phyloP scores from a whole-genome alignment of 2,329 filamentous ascomycete species.

The Hypoxylon sp. region DNA sequence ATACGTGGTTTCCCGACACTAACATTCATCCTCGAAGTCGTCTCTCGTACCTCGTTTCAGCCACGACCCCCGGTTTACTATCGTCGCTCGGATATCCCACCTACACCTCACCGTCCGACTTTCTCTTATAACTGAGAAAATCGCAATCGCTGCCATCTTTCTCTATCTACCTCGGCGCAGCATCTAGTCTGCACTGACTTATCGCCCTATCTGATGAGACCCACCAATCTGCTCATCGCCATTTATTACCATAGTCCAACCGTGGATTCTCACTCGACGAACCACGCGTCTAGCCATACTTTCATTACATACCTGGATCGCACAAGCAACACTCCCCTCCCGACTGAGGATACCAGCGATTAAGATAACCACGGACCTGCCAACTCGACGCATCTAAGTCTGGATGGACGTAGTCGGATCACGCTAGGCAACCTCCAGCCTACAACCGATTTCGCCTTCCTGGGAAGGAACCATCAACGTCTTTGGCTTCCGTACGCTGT shows the following conservation, averaged over 20 bases:
- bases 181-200: slow-evolving; percentile 8
- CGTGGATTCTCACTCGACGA: background rate
- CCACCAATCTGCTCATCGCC: background rate
- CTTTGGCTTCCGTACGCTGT: background rate
- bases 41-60: slow-evolving; percentile 35
- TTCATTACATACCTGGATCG: background rate
- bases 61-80: slow-evolving; percentile 19
- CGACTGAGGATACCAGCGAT: background rate
- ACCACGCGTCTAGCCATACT: background rate
- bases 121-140: background rate
- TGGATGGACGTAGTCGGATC: slow-evolving; percentile 41
- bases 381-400: slow-evolving; percentile 1
- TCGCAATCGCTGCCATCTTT: slow-evolving; percentile 4
- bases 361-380: background rate
- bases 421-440: slow-evolving; percentile 35
- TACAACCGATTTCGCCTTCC: slow-evolving; percentile 32
- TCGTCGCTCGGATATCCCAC: slow-evolving; percentile 19
- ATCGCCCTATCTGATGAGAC: slow-evolving; percentile 6
- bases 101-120: slow-evolving; percentile 9
- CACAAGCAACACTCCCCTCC: background rate
- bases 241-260: background rate
- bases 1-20: slow-evolving; percentile 39
- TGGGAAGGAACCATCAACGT: slow-evolving; percentile 4
- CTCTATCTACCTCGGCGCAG: slow-evolving; percentile 15
- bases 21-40: slow-evolving; percentile 39